phyloP scores from a whole-genome alignment of 2,329 filamentous ascomycete species.

The Fusarium sp. region DNA sequence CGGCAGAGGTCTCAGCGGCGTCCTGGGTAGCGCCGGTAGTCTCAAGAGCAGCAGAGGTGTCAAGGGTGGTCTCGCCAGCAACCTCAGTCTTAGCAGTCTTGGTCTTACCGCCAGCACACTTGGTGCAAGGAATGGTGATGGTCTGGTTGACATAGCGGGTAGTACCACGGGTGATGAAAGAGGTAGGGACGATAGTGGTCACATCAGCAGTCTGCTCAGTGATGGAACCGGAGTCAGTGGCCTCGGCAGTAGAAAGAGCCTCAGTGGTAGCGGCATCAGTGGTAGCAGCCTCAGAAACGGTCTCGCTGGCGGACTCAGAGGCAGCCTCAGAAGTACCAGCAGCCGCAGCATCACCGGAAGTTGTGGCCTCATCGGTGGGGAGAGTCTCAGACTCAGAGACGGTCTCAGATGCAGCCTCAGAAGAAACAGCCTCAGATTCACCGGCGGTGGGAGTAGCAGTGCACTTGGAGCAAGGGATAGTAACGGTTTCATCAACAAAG shows the following conservation, averaged over 20 bases:
- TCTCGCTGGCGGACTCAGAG: not conserved
- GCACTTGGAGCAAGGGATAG: conserved; percentile 40
- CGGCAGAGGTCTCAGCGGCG: conserved; percentile 17
- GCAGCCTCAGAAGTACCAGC: conserved; percentile 15
- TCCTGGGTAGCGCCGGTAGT: conserved; percentile 15
- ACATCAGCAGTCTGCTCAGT: conserved; percentile 33
- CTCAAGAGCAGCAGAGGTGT: conserved; percentile 20
- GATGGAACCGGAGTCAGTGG: conserved; percentile 12
- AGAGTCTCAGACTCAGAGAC: conserved; percentile 8
- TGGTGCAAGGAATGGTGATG: conserved; percentile 38
- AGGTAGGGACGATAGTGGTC: conserved; percentile 38
- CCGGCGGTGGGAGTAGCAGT: conserved; percentile 20
- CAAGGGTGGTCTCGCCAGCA: conserved; percentile 20
- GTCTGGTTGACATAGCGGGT: conserved; percentile 39
- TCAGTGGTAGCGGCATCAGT: conserved; percentile 4
- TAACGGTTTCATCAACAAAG: conserved; percentile 36
- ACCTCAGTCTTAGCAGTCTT: conserved; percentile 14
- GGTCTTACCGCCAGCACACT: conserved; percentile 28
- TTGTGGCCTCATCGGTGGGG: conserved; percentile 22
- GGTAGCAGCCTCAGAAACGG: not conserved
- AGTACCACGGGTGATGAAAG: conserved; percentile 35
- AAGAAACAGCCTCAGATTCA: conserved; percentile 13
- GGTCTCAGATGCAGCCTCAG: conserved; percentile 3
- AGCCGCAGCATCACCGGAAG: conserved; percentile 20
- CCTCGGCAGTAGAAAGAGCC: conserved; percentile 14